Percentiles rank a stretch among this genome's conserved stretches.
Conservation (phyloP, 495 filamentous ascomycete species). For the Penicillium lividum region DNA sequence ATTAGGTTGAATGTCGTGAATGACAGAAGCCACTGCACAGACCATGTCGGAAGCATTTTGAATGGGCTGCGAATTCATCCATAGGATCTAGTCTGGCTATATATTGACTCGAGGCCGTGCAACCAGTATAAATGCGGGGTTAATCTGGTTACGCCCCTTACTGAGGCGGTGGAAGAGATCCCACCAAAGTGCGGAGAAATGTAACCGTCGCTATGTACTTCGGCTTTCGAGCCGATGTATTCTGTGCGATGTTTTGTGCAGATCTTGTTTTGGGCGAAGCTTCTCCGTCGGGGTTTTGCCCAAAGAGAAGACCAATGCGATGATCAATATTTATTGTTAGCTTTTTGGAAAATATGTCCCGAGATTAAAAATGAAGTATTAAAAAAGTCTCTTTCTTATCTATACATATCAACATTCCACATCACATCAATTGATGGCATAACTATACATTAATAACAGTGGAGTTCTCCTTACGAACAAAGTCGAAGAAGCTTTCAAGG, state of each 20-base stretch:
- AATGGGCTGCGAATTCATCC: neutral
- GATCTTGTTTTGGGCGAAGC: neutral
- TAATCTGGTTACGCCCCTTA: neutral
- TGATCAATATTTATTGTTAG: neutral
- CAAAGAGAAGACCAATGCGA: conserved; percentile 1
- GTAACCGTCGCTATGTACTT: conserved; percentile 8
- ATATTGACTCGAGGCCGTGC: neutral
- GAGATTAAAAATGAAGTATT: too few relatives aligned
- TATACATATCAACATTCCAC: neutral
- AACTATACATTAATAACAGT: conserved; percentile 19
- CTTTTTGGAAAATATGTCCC: too few relatives aligned
- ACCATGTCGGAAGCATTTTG: neutral
- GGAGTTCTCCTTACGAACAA: conserved; percentile 22
- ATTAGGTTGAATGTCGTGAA: neutral
- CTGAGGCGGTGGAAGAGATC: neutral
- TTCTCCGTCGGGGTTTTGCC: conserved; percentile 15
- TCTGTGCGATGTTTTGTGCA: conserved; percentile 1
- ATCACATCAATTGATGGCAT: neutral
- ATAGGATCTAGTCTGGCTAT: neutral
- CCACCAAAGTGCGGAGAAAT: conserved; percentile 19
- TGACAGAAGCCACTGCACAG: neutral
- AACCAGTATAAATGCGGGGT: neutral
- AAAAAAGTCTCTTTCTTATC: too few relatives aligned
- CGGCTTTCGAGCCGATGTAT: conserved; percentile 9
- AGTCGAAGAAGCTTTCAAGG: conserved; percentile 23